phyloP scores from a whole-genome alignment of 2,329 filamentous ascomycete species.

The Nigrospora osmanthi region DNA sequence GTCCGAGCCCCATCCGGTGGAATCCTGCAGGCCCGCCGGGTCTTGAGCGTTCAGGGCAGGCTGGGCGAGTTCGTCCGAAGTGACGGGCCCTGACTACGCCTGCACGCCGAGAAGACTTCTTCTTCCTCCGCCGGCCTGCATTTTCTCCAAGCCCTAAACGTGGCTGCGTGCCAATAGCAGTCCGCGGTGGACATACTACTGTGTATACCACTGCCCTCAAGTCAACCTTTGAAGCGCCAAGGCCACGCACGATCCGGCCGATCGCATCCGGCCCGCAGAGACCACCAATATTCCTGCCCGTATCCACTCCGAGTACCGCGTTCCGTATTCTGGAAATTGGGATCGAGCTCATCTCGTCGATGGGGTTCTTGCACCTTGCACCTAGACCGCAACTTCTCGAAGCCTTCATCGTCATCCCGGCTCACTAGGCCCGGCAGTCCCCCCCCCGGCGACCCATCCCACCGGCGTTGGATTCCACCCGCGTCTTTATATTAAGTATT shows the following conservation, averaged over 20 bases:
- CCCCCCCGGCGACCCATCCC: neutral
- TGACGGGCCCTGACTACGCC: neutral
- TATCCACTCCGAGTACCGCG: conserved; percentile 1
- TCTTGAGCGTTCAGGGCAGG: neutral
- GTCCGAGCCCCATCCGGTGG: neutral
- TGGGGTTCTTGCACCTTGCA: neutral
- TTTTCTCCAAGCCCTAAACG: conserved; percentile 1
- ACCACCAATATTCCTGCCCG: neutral
- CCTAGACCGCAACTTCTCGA: conserved; percentile 2
- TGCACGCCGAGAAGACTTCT: neutral
- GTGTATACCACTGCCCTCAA: neutral
- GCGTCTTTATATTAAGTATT: neutral
- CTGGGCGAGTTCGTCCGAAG: neutral
- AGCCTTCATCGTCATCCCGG: neutral
- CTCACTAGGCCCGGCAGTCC: neutral
- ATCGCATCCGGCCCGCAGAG: neutral
- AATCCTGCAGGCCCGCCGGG: neutral
- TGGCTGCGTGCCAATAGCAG: neutral
- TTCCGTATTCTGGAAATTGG: conserved; percentile 3
- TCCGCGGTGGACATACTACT: too few relatives aligned
- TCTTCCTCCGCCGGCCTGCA: neutral
- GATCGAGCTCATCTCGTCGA: conserved; percentile 1
- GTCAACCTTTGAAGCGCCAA: neutral
- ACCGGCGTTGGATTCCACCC: neutral
- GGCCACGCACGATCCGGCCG: neutral